These are phyloP conservation scores for Coniophora puteana DNA, from an alignment of 1,284 basidiomycete genomes.

Conservation along the genomic window DNA sequence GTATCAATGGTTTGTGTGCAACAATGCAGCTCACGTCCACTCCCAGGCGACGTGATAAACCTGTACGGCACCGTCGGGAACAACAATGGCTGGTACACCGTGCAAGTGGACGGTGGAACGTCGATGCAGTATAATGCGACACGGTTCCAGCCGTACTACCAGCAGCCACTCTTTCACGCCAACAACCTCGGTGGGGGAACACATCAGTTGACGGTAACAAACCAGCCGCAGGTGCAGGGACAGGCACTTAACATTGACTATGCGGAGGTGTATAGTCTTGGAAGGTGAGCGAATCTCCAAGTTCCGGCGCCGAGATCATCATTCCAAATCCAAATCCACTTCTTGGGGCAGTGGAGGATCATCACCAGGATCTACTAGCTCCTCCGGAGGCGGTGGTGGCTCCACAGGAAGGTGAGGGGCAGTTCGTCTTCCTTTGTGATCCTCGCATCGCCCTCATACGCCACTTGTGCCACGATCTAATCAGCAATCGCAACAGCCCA, in stretches of 20 bases:
- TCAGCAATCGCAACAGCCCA: too few species aligned
- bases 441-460: too few species aligned
- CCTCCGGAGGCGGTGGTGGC: too few species aligned
- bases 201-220: conserved; percentile 14
- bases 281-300: too few species aligned
- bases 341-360: too few species aligned
- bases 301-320: too few species aligned
- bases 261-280: background rate
- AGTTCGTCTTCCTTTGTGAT: too few species aligned
- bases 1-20: background rate
- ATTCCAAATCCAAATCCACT: too few species aligned
- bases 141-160: background rate
- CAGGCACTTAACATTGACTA: background rate
- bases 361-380: too few species aligned
- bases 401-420: too few species aligned
- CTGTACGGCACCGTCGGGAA: conserved; percentile 20
- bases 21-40: background rate
- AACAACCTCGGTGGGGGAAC: conserved; percentile 17
- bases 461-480: too few species aligned
- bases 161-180: conserved; percentile 17
- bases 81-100: conserved; percentile 14
- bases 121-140: conserved; percentile 12
- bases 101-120: conserved; percentile 15
- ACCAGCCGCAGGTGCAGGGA: background rate
- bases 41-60: conserved; percentile 17